Evolutionary conservation across 768 basidiomycete genomes (phyloP), one percentile per base, ranked within the genome.

Genomic region (Boletus sp.): DNA sequence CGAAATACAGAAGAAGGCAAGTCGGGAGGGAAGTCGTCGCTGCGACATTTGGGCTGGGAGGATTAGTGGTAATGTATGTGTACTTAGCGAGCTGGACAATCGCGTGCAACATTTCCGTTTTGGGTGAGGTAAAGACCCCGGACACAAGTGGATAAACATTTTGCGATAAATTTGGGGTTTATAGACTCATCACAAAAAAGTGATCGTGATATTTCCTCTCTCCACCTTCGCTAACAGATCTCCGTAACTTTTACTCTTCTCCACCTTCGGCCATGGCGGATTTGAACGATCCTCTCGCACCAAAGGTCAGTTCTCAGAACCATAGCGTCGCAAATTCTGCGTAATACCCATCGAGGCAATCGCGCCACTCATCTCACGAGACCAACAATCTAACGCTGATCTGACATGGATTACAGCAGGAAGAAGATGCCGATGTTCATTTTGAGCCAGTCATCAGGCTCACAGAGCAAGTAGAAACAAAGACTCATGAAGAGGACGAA

Each of bases 381-480:
- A 57, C 58, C 44, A 49, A 38, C 33, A 40, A 59, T 61, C 57
- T 53, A 30, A 65, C 44, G 39, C 63, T 68, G 64, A 64, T 70
- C 66, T 66, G 54, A 57, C 62, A 23, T 51, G 56, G 39, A 58
- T 61, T 58, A 56, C 45, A 64, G 64, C 66, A 77, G 64, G 80
- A 84, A 56, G 93, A 96, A 72, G 91, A 94, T 73, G 66, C 79
- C 75, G 93, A 96, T 74, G 82, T 83, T 63, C 90, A 94, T 64
- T 98, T 93, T 74, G 95, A 97, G 75, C 97, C 97, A 47, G 91
- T 98, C 56, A 88, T 97, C 78, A 91, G 84, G 75, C 90, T 98
- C 74, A 96, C 93, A 8, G 90, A 99, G 74, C 86, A 92, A 70
- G 90, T 99, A 58, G 91, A 94, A 70, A 88, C 86, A 53, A 95